Conservation (phyloP, 2,329 filamentous ascomycete genomes). For the Neofusicoccum ribis region DNA sequence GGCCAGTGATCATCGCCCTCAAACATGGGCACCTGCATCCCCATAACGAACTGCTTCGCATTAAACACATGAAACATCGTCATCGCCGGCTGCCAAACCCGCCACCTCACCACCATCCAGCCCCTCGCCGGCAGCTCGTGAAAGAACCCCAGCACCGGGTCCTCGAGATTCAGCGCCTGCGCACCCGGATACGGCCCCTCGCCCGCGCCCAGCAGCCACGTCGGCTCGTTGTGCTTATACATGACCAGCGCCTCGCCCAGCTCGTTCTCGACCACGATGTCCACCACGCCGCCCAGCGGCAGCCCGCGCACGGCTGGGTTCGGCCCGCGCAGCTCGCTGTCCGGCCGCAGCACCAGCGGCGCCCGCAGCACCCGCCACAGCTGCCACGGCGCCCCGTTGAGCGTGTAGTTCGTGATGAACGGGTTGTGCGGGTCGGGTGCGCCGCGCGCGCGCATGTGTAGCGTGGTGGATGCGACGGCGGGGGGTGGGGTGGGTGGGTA, state of each 20-base stretch:
- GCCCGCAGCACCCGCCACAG: conserved; percentile 23
- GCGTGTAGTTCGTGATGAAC: conserved; percentile 25
- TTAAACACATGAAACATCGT: conserved; percentile 25
- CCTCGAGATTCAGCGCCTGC: conserved; percentile 18
- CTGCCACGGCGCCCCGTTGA: conserved; percentile 25
- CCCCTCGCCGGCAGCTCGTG: conserved; percentile 24
- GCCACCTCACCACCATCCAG: conserved; percentile 24
- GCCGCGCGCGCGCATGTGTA: conserved; percentile 23
- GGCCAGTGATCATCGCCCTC: conserved; percentile 24
- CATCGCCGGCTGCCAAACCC: conserved; percentile 22
- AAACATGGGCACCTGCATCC: conserved; percentile 25
- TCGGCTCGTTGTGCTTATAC: conserved; percentile 26
- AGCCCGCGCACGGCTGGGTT: conserved; percentile 21
- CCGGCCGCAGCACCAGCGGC: conserved; percentile 20
- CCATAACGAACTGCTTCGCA: conserved; percentile 24
- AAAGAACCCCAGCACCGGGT: conserved; percentile 23
- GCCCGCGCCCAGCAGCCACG: conserved; percentile 21
- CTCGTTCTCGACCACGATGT: conserved; percentile 24
- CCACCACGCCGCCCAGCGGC: conserved; percentile 23
- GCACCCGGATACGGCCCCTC: conserved; percentile 4
- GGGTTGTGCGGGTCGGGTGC: conserved; percentile 25
- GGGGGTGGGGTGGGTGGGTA: conserved; percentile 19
- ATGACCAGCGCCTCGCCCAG: conserved; percentile 21
- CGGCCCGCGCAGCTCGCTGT: conserved; percentile 20
- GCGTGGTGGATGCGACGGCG: conserved; percentile 20